These are phyloP conservation scores for Alternaria gaisen DNA, from an alignment of 2,329 filamentous ascomycete species.

Conservation along the genomic window DNA sequence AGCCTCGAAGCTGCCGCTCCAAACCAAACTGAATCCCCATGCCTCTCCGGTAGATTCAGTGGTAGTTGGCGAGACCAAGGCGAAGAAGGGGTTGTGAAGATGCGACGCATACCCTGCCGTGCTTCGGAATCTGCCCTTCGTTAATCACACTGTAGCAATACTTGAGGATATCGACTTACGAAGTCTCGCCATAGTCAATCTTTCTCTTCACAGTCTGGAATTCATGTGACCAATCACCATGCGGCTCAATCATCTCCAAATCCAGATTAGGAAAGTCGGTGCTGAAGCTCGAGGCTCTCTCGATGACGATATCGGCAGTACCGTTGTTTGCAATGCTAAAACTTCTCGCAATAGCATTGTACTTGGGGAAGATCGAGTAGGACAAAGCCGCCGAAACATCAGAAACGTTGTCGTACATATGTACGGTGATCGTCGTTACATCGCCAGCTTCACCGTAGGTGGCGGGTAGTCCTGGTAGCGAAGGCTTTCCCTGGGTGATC, in stretches of 20 bases:
- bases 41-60: constrained; percentile 69
- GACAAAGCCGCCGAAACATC: constrained; percentile 66
- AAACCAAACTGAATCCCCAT: constrained; percentile 72
- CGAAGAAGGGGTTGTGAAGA: constrained; percentile 71
- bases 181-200: constrained; percentile 63
- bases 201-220: constrained; percentile 63
- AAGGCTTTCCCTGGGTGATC: constrained; percentile 65
- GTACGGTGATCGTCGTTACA: constrained; percentile 67
- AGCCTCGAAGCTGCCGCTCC: constrained; percentile 69
- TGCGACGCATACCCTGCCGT: constrained; percentile 70
- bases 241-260: constrained; percentile 68
- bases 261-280: constrained; percentile 69
- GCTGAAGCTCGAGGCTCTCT: constrained; percentile 68
- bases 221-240: constrained; percentile 71
- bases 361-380: constrained; percentile 70
- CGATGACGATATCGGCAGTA: constrained; percentile 60
- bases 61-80: constrained; percentile 63
- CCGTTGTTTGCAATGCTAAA: constrained; percentile 70
- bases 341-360: constrained; percentile 69
- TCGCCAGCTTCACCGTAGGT: constrained; percentile 66
- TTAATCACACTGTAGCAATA: constrained; percentile 9
- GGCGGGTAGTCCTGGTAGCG: constrained; percentile 64
- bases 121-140: constrained; percentile 64
- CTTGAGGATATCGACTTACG: constrained; percentile 19
- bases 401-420: constrained; percentile 67